A percentile compares a stretch with the other conserved stretches of the same genome.
phyloP scores from a whole-genome alignment of 129 eudicot genomes.

The Flaveria sonorensis region DNA sequence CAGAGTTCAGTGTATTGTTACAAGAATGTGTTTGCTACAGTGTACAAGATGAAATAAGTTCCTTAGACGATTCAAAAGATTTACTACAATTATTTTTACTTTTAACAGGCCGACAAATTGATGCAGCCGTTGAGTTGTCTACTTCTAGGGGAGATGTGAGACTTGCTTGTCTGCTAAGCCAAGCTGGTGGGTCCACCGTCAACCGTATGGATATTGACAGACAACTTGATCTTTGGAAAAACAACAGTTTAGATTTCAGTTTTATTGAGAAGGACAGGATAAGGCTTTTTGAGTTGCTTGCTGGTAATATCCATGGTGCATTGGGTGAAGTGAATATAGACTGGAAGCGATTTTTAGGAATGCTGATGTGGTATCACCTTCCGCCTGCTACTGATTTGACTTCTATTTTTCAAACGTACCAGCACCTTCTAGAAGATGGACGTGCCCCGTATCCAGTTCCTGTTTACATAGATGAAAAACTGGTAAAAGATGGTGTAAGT shows the following conservation, averaged over 20 bases:
- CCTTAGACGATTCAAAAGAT: conserved; percentile 58
- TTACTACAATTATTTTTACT: conserved; percentile 76
- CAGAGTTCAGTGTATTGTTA: conserved; percentile 90
- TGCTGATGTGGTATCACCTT: conserved; percentile 91
- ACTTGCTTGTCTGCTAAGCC: conserved; percentile 85
- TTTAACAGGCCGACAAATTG: conserved; percentile 79
- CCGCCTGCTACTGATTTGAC: conserved; percentile 67
- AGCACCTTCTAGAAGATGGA: conserved; percentile 67
- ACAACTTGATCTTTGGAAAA: conserved; percentile 80
- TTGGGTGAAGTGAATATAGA: conserved; percentile 64
- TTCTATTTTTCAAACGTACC: conserved; percentile 67
- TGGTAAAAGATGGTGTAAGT: conserved; percentile 40
- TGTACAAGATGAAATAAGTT: conserved; percentile 89
- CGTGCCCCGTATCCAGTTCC: conserved; percentile 90
- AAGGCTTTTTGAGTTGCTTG: conserved; percentile 76
- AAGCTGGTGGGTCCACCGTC: conserved; percentile 81
- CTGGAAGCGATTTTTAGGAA: conserved; percentile 93
- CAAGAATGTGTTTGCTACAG: conserved; percentile 90
- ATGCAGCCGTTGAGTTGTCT: conserved; percentile 81
- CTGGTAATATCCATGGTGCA: conserved; percentile 79
- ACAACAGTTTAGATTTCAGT: conserved; percentile 76
- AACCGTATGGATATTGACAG: conserved; percentile 64
- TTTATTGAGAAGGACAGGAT: conserved; percentile 70
- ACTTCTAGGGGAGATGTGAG: conserved; percentile 92
- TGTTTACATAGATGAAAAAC: conserved; percentile 86